Evolutionary conservation across 768 basidiomycete species (phyloP), one percentile per base, ranked within the genome.

Genomic region (Lentinula boryana): DNA sequence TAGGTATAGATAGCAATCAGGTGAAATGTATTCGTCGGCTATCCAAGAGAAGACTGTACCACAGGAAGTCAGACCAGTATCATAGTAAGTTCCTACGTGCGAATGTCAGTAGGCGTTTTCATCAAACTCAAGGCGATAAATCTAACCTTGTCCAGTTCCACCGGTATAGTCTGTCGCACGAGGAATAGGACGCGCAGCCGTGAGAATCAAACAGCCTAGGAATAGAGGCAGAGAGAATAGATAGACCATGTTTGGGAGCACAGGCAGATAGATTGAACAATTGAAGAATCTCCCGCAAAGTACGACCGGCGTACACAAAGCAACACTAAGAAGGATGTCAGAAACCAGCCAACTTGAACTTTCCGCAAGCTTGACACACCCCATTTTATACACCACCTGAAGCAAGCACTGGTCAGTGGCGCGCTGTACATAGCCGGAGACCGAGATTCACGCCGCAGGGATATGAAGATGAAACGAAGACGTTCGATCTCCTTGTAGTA

Each of bases 11-110:
- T 3, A 8, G 21, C n/a, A 10, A 21, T 23, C 1, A 46, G 12
- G 5, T 38, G 5, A 43, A 43, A 5, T n/a, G 8, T 23, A 23
- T 46, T n/a, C 18, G 44, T 9, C 0, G 44, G 44, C 5, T 21
- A 23, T 46, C 21, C 18, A 23, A 23, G 21, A 18, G 2, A 21
- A 46, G n/a, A 21, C 12, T 23, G 21, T 46, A 61, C 76, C 77
- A 65, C 78, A 78, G 0, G 78, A 67, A 41, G 75, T 75, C 35
- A 77, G 71, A 40, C 76, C 77, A 16, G 75, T 69, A 5, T 23
- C 64, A 66, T 75, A 78, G 67, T 62, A 76, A 23, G 76, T 78
- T 41, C 69, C 75, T 75, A 52, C 3, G 15, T 13, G 15, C 48
- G 36, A 49, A 32, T 35, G 60, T 6, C 10, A 31, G 41, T 18